A percentile compares a stretch with the other conserved stretches of the same genome.
Evolutionary conservation across 176 grass and related monocot genomes (phyloP).

Genomic region (Ensete ventricosum): DNA sequence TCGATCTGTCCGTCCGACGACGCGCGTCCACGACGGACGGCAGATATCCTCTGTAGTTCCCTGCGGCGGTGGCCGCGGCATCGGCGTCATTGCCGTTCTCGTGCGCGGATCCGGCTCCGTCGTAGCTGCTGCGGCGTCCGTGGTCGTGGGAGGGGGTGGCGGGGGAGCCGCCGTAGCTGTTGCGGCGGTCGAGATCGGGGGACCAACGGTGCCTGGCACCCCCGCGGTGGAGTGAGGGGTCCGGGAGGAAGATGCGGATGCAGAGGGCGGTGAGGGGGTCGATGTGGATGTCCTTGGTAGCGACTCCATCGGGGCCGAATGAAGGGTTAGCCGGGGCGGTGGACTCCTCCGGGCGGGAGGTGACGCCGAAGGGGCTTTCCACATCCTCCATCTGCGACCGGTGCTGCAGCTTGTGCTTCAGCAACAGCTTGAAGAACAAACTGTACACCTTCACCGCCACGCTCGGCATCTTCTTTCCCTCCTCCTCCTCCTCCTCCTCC

Average conservation of each 20-base stretch:
- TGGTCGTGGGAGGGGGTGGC: constrained; percentile 17
- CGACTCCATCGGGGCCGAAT: constrained; percentile 51
- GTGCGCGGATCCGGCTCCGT: neutral
- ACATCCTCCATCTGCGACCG: neutral
- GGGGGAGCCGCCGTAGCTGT: constrained; percentile 41
- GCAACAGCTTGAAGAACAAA: constrained; percentile 89
- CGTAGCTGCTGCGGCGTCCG: constrained; percentile 8
- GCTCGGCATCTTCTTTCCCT: constrained; percentile 42
- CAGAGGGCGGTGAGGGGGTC: constrained; percentile 60
- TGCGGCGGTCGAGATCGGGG: constrained; percentile 4
- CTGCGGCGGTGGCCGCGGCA: neutral
- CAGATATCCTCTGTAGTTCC: neutral
- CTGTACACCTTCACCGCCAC: constrained; percentile 92
- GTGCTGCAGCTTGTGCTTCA: constrained; percentile 70
- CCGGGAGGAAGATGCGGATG: constrained; percentile 64
- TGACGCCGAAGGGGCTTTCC: constrained; percentile 38
- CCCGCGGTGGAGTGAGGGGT: constrained; percentile 33
- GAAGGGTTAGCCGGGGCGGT: constrained; percentile 57
- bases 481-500: neutral
- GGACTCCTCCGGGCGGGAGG: constrained; percentile 56
- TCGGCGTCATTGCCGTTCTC: neutral
- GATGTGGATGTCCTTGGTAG: constrained; percentile 78
- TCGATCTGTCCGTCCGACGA: neutral
- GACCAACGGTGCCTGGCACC: neutral
- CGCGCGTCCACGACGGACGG: neutral